A percentile compares a stretch with the other conserved stretches of the same genome.
phyloP scores from a whole-genome alignment of 306 rosid genomes.

The Dalbergia oliveri region DNA sequence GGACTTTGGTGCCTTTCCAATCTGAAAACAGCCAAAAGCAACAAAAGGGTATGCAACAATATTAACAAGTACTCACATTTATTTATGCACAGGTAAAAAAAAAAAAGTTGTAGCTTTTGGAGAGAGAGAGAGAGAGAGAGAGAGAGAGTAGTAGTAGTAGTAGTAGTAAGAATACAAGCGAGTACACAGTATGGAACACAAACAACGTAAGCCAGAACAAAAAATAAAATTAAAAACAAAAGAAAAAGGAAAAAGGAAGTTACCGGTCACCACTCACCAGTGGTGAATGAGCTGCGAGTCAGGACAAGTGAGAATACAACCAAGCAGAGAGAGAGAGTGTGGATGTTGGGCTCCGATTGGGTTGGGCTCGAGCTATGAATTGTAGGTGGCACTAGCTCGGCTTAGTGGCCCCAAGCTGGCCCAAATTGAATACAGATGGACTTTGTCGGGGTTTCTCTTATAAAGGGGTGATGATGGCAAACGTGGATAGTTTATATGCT shows the following conservation, averaged over 20 bases:
- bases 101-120: background rate
- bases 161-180: background rate
- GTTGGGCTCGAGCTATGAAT: background rate
- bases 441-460: too few species aligned
- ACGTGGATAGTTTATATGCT: too few species aligned
- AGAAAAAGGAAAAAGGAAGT: background rate
- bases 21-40: constrained; percentile 28
- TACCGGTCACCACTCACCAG: background rate
- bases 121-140: background rate
- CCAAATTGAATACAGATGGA: background rate
- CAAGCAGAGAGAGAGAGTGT: background rate
- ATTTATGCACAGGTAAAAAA: background rate
- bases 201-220: constrained; percentile 2
- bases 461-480: too few species aligned
- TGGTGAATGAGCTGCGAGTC: background rate
- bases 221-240: background rate
- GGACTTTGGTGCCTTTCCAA: constrained; percentile 42
- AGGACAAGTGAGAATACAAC: background rate
- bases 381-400: background rate
- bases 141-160: background rate
- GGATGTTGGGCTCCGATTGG: background rate
- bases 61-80: constrained; percentile 1
- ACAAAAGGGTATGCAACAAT: constrained; percentile 26
- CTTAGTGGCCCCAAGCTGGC: background rate
- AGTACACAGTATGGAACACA: background rate